Conservation (phyloP, 2,329 filamentous ascomycete species). For the Scleromitrula shiraiana region DNA sequence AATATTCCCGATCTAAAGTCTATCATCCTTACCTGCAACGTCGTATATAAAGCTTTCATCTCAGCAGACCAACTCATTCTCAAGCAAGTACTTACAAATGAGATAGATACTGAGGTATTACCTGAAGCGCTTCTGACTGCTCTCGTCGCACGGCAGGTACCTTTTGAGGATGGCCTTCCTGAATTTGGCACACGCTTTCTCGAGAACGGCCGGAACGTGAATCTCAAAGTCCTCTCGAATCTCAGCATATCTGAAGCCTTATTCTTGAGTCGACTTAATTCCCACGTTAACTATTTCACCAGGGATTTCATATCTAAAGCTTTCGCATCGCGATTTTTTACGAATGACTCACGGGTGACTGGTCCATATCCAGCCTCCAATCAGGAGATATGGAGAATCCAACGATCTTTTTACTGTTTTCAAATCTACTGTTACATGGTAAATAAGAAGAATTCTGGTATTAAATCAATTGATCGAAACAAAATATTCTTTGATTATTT, state of each 20-base stretch:
- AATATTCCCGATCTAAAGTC: slow-evolving; percentile 1
- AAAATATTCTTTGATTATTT: slow-evolving; percentile 3
- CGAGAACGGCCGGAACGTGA: background rate
- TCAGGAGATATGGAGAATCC: slow-evolving; percentile 1
- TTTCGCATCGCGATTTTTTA: background rate
- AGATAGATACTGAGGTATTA: slow-evolving; percentile 8
- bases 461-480: background rate
- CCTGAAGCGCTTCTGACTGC: slow-evolving; percentile 6
- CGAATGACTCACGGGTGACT: background rate
- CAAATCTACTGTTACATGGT: slow-evolving; percentile 10
- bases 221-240: background rate
- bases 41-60: slow-evolving; percentile 4
- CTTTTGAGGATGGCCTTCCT: background rate
- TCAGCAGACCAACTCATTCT: slow-evolving; percentile 4
- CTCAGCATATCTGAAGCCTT: slow-evolving; percentile 1
- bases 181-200: background rate
- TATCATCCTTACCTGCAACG: background rate
- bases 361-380: background rate
- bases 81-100: slow-evolving; percentile 3
- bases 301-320: background rate
- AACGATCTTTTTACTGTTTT: slow-evolving; percentile 12
- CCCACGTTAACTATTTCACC: slow-evolving; percentile 5
- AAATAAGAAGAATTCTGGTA: background rate
- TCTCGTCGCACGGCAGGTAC: background rate
- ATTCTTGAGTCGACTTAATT: slow-evolving; percentile 3